Evolutionary conservation across 2,329 filamentous ascomycete species (phyloP).

Genomic region (Orbilia oligospora): DNA sequence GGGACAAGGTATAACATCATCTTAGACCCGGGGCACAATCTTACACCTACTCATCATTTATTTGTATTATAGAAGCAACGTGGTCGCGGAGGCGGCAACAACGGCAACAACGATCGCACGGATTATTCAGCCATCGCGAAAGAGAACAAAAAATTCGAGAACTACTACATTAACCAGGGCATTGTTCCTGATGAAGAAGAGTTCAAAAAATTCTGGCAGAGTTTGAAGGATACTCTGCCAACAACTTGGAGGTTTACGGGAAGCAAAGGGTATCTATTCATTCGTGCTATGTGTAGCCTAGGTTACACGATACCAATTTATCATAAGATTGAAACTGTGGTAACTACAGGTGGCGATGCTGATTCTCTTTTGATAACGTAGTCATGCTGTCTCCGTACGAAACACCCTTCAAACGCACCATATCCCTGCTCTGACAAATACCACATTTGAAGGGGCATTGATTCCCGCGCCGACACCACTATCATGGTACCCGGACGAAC

Average conservation of each 20-base stretch:
- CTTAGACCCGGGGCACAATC: not conserved
- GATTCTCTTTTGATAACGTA: constrained; percentile 65
- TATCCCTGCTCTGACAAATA: constrained; percentile 88
- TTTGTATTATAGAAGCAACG: constrained; percentile 38
- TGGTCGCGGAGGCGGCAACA: constrained; percentile 17
- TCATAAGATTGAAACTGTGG: constrained; percentile 1
- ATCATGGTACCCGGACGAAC: constrained; percentile 91
- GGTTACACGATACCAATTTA: not conserved
- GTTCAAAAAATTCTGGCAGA: constrained; percentile 84
- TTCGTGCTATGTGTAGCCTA: not conserved
- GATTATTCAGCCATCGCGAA: constrained; percentile 77
- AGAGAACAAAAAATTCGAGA: constrained; percentile 86
- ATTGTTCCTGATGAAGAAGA: constrained; percentile 81
- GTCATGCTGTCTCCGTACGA: constrained; percentile 92
- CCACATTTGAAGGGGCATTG: constrained; percentile 78
- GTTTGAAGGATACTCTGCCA: constrained; percentile 85
- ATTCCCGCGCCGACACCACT: constrained; percentile 87
- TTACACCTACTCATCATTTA: not conserved
- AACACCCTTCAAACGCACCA: constrained; percentile 88
- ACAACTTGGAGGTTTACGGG: constrained; percentile 99
- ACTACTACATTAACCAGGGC: constrained; percentile 85
- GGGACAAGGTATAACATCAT: constrained; percentile 23
- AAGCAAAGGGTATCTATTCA: constrained; percentile 80
- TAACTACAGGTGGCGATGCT: not conserved
- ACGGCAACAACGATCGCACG: constrained; percentile 41